Percentiles rank a stretch among this genome's conserved stretches.
Conservation (phyloP, 768 basidiomycete genomes). For the Pisolithus sp. region DNA sequence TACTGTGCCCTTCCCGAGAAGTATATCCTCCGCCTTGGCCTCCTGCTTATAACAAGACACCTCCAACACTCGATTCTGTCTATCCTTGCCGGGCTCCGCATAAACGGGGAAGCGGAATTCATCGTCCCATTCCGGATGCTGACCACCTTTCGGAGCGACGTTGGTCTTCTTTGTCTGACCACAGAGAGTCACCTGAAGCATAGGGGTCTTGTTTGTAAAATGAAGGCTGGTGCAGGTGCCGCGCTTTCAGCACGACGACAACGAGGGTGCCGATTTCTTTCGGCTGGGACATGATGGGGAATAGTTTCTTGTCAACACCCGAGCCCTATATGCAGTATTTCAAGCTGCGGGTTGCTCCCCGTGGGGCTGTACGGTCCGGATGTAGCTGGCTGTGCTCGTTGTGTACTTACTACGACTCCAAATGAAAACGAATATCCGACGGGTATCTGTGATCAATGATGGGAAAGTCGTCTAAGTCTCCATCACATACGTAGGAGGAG, state of each 20-base stretch:
- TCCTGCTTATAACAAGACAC: constrained; percentile 82
- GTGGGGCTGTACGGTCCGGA: constrained; percentile 6
- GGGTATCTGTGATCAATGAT: too few species aligned
- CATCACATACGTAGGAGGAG: too few species aligned
- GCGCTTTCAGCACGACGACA: constrained; percentile 79
- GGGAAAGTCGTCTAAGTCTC: too few species aligned
- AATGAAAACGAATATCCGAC: too few species aligned
- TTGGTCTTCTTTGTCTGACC: constrained; percentile 62
- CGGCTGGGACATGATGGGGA: constrained; percentile 19
- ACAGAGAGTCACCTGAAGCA: constrained; percentile 53
- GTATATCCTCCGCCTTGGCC: constrained; percentile 57
- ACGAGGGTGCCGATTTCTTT: constrained; percentile 75
- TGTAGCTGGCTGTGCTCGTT: too few species aligned
- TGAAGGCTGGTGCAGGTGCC: constrained; percentile 76
- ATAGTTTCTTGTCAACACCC: not conserved
- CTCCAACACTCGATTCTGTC: constrained; percentile 48
- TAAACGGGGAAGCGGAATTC: constrained; percentile 75
- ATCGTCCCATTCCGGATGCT: constrained; percentile 90
- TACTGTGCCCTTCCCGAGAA: constrained; percentile 68
- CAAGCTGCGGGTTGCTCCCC: constrained; percentile 55
- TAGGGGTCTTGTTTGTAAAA: constrained; percentile 93
- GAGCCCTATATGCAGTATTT: not conserved
- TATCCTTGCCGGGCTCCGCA: constrained; percentile 47
- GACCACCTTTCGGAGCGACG: constrained; percentile 80
- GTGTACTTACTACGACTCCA: too few species aligned